phyloP scores from a whole-genome alignment of 23 red algal genomes.

The Rhodosorus marinus region DNA sequence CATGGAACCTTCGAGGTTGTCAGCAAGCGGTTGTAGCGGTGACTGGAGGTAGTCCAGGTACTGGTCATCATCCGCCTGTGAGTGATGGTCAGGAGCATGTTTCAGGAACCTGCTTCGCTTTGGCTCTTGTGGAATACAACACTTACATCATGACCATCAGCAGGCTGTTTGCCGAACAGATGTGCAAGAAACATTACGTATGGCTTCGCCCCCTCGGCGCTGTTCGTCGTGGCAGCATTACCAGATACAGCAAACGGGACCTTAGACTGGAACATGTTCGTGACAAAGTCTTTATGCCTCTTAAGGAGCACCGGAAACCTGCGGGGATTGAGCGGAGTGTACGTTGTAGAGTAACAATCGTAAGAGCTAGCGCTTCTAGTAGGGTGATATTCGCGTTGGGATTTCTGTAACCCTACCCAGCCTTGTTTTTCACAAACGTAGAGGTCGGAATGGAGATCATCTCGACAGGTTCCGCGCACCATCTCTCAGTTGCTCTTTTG shows the following conservation, averaged over 20 bases:
- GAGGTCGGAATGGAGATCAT: constrained; percentile 51
- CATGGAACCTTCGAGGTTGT: constrained; percentile 57
- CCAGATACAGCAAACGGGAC: constrained; percentile 41
- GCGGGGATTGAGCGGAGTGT: too few species aligned
- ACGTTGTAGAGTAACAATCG: too few species aligned
- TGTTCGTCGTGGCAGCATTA: constrained; percentile 21
- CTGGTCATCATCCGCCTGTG: constrained; percentile 36
- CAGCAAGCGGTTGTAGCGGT: constrained; percentile 64
- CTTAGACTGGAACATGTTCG: constrained; percentile 42
- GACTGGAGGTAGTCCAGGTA: constrained; percentile 75
- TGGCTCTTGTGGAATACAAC: too few species aligned
- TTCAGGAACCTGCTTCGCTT: too few species aligned
- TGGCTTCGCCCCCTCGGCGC: constrained; percentile 45
- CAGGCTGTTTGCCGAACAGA: constrained; percentile 58
- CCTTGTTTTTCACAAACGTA: constrained; percentile 52
- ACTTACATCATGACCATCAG: constrained; percentile 21
- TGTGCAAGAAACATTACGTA: constrained; percentile 70
- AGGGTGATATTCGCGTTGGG: too few species aligned
- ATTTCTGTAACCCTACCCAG: too few species aligned
- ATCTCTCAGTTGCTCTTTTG: constrained; percentile 19
- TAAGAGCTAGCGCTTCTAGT: too few species aligned
- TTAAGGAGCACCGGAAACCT: constrained; percentile 64
- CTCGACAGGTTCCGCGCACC: constrained; percentile 50
- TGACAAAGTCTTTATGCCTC: constrained; percentile 42
- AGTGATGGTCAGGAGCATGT: too few species aligned